phyloP scores from a whole-genome alignment of 768 basidiomycete species.

The Calocybe gangraenosa region DNA sequence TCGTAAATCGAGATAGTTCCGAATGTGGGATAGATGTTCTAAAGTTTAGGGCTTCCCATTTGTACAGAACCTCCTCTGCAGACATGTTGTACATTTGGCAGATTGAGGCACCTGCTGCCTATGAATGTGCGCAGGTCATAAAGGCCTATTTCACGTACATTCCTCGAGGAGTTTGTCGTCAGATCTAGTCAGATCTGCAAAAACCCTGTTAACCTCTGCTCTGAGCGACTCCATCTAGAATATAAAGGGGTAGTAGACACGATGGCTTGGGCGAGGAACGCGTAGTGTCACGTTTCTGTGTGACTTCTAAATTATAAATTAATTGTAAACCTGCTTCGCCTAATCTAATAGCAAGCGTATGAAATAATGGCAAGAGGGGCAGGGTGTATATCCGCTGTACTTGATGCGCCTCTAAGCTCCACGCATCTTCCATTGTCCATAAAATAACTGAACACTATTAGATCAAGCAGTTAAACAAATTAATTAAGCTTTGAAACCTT shows the following conservation, averaged over 20 bases:
- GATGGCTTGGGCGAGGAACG: background rate
- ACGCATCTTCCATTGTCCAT: too few relatives aligned
- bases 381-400: too few relatives aligned
- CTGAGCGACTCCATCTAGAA: slow-evolving; percentile 17
- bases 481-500: slow-evolving; percentile 16
- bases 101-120: slow-evolving; percentile 52
- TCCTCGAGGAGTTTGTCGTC: slow-evolving; percentile 47
- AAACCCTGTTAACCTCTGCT: slow-evolving; percentile 23
- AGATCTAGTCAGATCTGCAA: slow-evolving; percentile 21
- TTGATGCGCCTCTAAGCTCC: too few relatives aligned
- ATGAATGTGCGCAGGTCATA: background rate
- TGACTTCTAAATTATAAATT: background rate
- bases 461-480: slow-evolving; percentile 2
- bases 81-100: slow-evolving; percentile 59
- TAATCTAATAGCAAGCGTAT: too few relatives aligned
- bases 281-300: slow-evolving; percentile 5
- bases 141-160: slow-evolving; percentile 32
- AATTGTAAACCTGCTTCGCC: too few relatives aligned
- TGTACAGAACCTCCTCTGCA: slow-evolving; percentile 54
- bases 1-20: slow-evolving; percentile 34
- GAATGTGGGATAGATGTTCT: slow-evolving; percentile 29
- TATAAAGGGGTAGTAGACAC: slow-evolving; percentile 1
- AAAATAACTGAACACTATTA: background rate
- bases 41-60: slow-evolving; percentile 61
- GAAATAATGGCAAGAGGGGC: too few relatives aligned